A percentile compares a stretch with the other conserved stretches of the same genome.
phyloP scores from a whole-genome alignment of 2,329 filamentous ascomycete species.

The Elsinoe ampelina region DNA sequence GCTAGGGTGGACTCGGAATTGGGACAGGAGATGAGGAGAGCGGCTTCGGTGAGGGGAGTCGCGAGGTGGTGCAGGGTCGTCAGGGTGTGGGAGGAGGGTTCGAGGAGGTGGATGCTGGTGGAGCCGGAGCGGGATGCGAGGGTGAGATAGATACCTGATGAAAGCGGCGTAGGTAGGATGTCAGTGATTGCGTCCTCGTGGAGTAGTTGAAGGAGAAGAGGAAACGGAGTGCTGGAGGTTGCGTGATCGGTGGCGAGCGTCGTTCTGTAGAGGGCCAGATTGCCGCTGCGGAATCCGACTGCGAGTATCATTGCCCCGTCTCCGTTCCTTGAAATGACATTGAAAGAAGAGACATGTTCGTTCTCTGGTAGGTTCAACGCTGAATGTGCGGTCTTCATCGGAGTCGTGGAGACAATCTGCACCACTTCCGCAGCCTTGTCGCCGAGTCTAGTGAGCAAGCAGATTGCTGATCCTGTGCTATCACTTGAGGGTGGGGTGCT shows the following conservation, averaged over 20 bases:
- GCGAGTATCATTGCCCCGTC: slow-evolving; percentile 20
- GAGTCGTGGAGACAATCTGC: neutral
- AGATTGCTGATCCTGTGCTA: neutral
- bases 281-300: slow-evolving; percentile 49
- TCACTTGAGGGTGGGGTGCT: neutral
- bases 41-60: neutral
- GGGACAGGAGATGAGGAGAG: neutral
- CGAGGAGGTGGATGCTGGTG: neutral
- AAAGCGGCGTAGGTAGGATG: neutral
- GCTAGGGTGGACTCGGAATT: slow-evolving; percentile 46
- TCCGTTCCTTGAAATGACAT: neutral
- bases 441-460: neutral
- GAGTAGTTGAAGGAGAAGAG: neutral
- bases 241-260: slow-evolving; percentile 9
- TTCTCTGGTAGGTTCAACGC: slow-evolving; percentile 26
- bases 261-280: slow-evolving; percentile 34
- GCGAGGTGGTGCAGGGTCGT: neutral
- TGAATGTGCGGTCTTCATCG: neutral
- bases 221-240: too few relatives aligned
- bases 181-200: slow-evolving; percentile 11
- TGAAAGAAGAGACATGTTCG: slow-evolving; percentile 34
- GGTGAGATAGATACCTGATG: neutral
- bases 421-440: neutral
- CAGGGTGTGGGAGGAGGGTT: neutral
- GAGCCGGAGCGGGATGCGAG: neutral